Evolutionary conservation across 495 filamentous ascomycete genomes (phyloP).

Genomic region (Massariosphaeria phaeospora): DNA sequence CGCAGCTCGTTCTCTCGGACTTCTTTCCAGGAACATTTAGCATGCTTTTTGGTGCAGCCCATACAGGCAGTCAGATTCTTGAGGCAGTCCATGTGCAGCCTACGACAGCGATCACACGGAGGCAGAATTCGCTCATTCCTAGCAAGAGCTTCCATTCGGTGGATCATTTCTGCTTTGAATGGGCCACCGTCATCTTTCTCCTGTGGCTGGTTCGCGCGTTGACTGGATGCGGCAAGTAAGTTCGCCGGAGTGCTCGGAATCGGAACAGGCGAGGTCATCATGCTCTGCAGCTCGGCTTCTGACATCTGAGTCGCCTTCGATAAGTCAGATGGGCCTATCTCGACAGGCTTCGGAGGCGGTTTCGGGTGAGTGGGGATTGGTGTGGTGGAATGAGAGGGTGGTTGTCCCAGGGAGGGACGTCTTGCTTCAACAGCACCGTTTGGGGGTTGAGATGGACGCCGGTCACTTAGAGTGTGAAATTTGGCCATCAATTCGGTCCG

Average conservation of each 20-base stretch:
- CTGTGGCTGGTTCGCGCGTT: constrained; percentile 35
- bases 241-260: constrained; percentile 31
- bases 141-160: constrained; percentile 67
- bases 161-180: constrained; percentile 61
- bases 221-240: constrained; percentile 47
- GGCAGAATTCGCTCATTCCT: constrained; percentile 68
- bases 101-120: constrained; percentile 76
- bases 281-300: constrained; percentile 21
- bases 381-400: constrained; percentile 12
- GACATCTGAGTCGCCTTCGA: background rate
- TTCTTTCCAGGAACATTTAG: constrained; percentile 76
- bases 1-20: constrained; percentile 64
- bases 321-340: background rate
- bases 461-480: constrained; percentile 55
- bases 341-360: constrained; percentile 5
- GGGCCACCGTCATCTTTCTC: constrained; percentile 58
- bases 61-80: constrained; percentile 82
- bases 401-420: constrained; percentile 10
- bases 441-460: constrained; percentile 23
- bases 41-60: constrained; percentile 84
- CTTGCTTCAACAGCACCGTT: constrained; percentile 13
- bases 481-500: constrained; percentile 42
- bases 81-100: constrained; percentile 72
- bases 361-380: background rate
- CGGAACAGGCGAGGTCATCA: constrained; percentile 28